Percentiles rank a stretch among this genome's conserved stretches.
These are phyloP conservation scores for Aplosporella prunicola DNA, from an alignment of 2,329 filamentous ascomycete species.

Conservation along the genomic window DNA sequence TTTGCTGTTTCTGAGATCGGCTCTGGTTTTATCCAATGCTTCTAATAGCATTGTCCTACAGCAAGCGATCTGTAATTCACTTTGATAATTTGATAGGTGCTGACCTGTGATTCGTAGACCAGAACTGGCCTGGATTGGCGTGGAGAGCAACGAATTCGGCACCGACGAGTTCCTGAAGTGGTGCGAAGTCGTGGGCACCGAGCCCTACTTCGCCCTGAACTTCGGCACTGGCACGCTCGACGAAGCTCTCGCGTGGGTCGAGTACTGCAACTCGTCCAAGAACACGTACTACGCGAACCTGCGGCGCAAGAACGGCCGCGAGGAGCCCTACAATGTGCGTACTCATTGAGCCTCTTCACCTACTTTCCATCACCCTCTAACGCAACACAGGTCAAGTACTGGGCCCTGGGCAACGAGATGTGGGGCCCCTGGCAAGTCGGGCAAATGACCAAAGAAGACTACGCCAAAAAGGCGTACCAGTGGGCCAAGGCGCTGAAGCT, in stretches of 20 bases:
- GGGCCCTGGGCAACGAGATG: conserved; percentile 70
- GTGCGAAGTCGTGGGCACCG: conserved; percentile 62
- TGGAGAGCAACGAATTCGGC: conserved; percentile 70
- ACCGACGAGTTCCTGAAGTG: conserved; percentile 82
- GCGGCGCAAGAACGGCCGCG: conserved; percentile 62
- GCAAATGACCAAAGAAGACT: conserved; percentile 60
- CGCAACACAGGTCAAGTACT: conserved; percentile 55
- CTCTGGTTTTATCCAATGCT: too few species aligned
- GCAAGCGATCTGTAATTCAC: too few species aligned
- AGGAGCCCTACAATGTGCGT: conserved; percentile 61
- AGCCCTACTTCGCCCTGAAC: conserved; percentile 73
- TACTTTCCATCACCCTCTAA: conserved; percentile 5
- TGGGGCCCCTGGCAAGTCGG: conserved; percentile 61
- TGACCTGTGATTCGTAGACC: conserved; percentile 36
- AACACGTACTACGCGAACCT: conserved; percentile 77
- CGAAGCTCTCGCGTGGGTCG: conserved; percentile 59
- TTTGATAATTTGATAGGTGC: too few species aligned
- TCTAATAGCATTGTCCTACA: too few species aligned
- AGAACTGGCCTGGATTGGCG: conserved; percentile 70
- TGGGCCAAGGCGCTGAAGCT: conserved; percentile 65
- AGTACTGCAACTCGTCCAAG: conserved; percentile 73
- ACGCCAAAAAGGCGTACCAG: conserved; percentile 58
- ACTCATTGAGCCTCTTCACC: not conserved
- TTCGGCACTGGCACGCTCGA: conserved; percentile 60
- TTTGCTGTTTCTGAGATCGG: too few species aligned